Conservation (phyloP, 1,284 basidiomycete genomes). For the Ustilago esculenta region DNA sequence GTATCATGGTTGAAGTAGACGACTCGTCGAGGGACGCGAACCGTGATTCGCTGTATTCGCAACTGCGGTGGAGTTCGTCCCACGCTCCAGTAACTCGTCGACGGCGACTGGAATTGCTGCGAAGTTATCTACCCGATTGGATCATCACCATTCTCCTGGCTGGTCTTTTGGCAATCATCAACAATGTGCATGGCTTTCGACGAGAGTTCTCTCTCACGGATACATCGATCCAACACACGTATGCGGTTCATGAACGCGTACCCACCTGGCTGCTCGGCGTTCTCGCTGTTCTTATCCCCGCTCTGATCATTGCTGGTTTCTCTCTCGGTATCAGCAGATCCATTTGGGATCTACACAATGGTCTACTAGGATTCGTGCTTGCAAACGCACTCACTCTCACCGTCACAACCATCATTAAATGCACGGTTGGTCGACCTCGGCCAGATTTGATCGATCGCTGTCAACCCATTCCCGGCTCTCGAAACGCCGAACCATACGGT, state of each 20-base stretch:
- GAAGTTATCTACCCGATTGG: conserved; percentile 59
- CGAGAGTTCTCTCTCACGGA: conserved; percentile 69
- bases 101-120: conserved; percentile 27
- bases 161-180: conserved; percentile 75
- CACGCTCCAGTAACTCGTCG: conserved; percentile 21
- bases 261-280: conserved; percentile 72
- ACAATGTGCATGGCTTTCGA: conserved; percentile 80
- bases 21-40: conserved; percentile 6
- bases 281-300: conserved; percentile 62
- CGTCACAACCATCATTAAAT: conserved; percentile 84
- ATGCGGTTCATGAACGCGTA: conserved; percentile 82
- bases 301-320: conserved; percentile 74
- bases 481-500: conserved; percentile 74
- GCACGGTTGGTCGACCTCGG: conserved; percentile 83
- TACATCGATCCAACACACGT: conserved; percentile 76
- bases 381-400: conserved; percentile 79
- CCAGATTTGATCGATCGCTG: conserved; percentile 75
- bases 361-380: conserved; percentile 79
- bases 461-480: conserved; percentile 75
- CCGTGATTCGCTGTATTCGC: conserved; percentile 37
- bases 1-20: too few species aligned
- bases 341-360: conserved; percentile 88
- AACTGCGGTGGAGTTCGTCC: conserved; percentile 31
- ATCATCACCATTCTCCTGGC: conserved; percentile 48
- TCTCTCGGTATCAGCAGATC: conserved; percentile 78